Evolutionary conservation across 441 rosid species (phyloP), one percentile per base, ranked within the genome.

Genomic region (Raphanus hybrid): DNA sequence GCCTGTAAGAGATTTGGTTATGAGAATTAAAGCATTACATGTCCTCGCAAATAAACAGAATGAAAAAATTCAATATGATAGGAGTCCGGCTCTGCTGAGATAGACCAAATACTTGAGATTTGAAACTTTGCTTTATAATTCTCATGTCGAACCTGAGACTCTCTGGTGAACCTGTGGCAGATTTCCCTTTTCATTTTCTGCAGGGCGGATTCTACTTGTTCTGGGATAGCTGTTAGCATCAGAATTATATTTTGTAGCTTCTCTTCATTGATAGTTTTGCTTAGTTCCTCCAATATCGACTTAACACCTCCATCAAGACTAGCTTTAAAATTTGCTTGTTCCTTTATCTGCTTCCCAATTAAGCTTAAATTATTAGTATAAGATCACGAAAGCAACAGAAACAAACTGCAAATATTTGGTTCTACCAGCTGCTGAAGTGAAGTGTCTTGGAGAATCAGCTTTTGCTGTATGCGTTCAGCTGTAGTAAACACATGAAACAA

Each of bases 391-490:
- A 78, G 35, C 69, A 82, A 73, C 52, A 75, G 77, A 70, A 54
- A 71, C 11, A 45, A 69, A 29, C 54, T 65, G 66, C 16, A 68
- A 52, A 70, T 73, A 20, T 50, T 50, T 69, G 41, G 58, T 60
- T 64, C 86, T 89, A 96, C 97, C 98, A 90, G 75, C 79, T 70
- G 85, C 83, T 91, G 89, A 71, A 96, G 81, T 48, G 84, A 91
- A 70, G 78, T 83, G 79, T 92, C 93, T 69, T 87, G 88, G 74
- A 58, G 84, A 71, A 62, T 82, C 84, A 92, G 76, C 88, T 90
- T 93, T 88, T 86, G 92, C 6, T 84, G 87, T 69, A 90, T 82
- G 74, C 90, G 86, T 80, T 92, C 94, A 85, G 85, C 98, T 93
- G 93, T 77, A 86, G 62, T 16, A 26, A 77, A 69, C 75, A 71